A percentile compares a stretch with the other conserved stretches of the same genome.
phyloP scores from a whole-genome alignment of 805 yeast species.

The Ogataea parapolymorpha region DNA sequence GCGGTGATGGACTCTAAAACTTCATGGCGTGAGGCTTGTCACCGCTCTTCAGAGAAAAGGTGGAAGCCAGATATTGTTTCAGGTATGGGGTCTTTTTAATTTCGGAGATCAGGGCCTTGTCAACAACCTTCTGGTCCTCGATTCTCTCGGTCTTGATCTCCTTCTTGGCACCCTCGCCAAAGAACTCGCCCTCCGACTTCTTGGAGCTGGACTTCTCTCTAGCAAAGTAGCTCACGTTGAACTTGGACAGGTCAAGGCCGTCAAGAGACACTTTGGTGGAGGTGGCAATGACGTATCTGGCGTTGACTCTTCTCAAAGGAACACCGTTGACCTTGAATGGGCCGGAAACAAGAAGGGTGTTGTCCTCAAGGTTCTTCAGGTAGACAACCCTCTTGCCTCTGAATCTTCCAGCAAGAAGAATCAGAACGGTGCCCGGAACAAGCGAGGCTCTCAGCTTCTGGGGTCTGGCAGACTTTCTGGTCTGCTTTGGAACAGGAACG shows the following conservation, averaged over 20 bases:
- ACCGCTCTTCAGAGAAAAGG: conserved; percentile 96
- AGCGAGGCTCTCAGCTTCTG: conserved; percentile 84
- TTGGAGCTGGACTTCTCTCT: conserved; percentile 83
- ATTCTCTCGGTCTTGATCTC: conserved; percentile 92
- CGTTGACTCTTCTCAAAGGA: conserved; percentile 98
- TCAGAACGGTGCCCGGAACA: conserved; percentile 50
- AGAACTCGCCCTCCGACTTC: conserved; percentile 92
- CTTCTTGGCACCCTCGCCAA: conserved; percentile 78
- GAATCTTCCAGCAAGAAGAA: conserved; percentile 98
- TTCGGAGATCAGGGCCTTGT: conserved; percentile 86
- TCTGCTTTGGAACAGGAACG: conserved; percentile 80
- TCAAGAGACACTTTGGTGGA: conserved; percentile 83
- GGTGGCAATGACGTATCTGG: conserved; percentile 98
- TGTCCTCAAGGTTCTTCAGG: conserved; percentile 95
- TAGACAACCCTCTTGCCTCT: conserved; percentile 99
- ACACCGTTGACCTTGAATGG: conserved; percentile 99
- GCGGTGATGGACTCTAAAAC: conserved; percentile 51
- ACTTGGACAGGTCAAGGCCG: conserved; percentile 82
- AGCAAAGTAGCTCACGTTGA: conserved; percentile 93
- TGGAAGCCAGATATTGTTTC: conserved; percentile 92
- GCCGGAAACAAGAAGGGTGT: conserved; percentile 95
- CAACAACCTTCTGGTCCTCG: conserved; percentile 95
- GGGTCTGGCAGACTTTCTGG: conserved; percentile 91
- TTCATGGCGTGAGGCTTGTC: conserved; percentile 98
- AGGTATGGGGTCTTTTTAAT: conserved; percentile 97